Evolutionary conservation across 805 yeast species (phyloP).

Genomic region (Alloascoidea hylecoeti): DNA sequence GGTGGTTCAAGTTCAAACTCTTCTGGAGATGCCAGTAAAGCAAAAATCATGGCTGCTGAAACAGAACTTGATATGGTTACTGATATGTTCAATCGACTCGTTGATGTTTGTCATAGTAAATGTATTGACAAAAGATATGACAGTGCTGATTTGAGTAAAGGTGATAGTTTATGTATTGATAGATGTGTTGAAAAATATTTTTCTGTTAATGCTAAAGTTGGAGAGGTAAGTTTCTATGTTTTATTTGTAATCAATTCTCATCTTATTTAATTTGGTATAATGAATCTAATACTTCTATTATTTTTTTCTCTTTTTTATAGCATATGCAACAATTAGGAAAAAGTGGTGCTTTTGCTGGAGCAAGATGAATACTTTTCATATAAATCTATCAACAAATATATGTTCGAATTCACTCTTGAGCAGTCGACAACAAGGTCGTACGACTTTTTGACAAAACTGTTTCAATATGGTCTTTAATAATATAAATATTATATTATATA

Average conservation of each 20-base stretch:
- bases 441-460: too few relatives aligned
- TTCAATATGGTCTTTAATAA: too few relatives aligned
- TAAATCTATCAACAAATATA: too few relatives aligned
- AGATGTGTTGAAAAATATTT: slow-evolving; percentile 94
- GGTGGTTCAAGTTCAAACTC: neutral
- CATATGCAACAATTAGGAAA: slow-evolving; percentile 39
- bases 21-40: neutral
- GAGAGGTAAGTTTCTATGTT: slow-evolving; percentile 34
- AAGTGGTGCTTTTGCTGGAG: slow-evolving; percentile 12
- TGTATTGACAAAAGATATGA: slow-evolving; percentile 54
- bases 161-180: slow-evolving; percentile 79
- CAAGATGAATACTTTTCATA: slow-evolving; percentile 4
- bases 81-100: slow-evolving; percentile 89
- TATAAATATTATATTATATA: too few relatives aligned
- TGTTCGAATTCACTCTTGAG: too few relatives aligned
- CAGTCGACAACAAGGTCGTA: too few relatives aligned
- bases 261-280: neutral
- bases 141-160: slow-evolving; percentile 65
- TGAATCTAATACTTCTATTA: slow-evolving; percentile 3
- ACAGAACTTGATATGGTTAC: slow-evolving; percentile 95
- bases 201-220: slow-evolving; percentile 88
- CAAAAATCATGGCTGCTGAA: slow-evolving; percentile 62
- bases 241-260: neutral
- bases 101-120: slow-evolving; percentile 78
- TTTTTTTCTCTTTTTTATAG: slow-evolving; percentile 6